Evolutionary conservation across 768 basidiomycete genomes (phyloP), one percentile per base, ranked within the genome.

Genomic region (Rhodotorula graminis): DNA sequence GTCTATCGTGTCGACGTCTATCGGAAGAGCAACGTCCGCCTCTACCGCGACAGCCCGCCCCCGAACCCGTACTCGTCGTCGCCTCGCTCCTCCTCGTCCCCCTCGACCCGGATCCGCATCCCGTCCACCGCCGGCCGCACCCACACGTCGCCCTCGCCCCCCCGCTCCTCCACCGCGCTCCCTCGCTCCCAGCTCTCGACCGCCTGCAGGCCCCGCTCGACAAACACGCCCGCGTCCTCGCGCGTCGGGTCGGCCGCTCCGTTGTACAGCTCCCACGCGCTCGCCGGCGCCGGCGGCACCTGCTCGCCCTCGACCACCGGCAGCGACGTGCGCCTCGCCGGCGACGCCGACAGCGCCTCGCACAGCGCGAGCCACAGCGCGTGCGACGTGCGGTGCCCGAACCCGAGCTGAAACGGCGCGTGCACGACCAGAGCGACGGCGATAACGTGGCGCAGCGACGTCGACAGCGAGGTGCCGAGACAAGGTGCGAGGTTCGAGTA

Each of bases 341-440:
- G 61, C 27, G 47, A 33, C 33, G 60, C 8, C 49, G 69, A 65
- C 49, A 73, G 61, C 33, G 62, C n/a, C 37, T n/a, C 14, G 61
- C 44, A 47, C 21, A 70, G 50, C 19, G 37, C 16, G 27, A 44
- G 27, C 75, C 75, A 76, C 23, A 61, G 59, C 19, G 60, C 57
- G 66, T 76, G 75, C 1, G 75, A 73, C 9, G 69, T 73, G 1
- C 69, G 69, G 67, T 76, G 75, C 33, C 69, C 75, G 64, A 76
- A 73, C 21, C 75, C 75, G 59, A 76, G 33, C 75, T 75, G 60
- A 4, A 9, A 37, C n/a, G 37, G 37, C 9, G 37, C n/a, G 21
- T 25, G 44, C n/a, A n/a, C n/a, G n/a, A n/a, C n/a, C n/a, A n/a
- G n/a, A n/a, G n/a, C n/a, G n/a, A n/a, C n/a, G n/a, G n/a, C n/a